Percentiles rank a stretch among this genome's conserved stretches.
Conservation (phyloP, 2,329 filamentous ascomycete genomes). For the Clarireedia homoeocarpa region DNA sequence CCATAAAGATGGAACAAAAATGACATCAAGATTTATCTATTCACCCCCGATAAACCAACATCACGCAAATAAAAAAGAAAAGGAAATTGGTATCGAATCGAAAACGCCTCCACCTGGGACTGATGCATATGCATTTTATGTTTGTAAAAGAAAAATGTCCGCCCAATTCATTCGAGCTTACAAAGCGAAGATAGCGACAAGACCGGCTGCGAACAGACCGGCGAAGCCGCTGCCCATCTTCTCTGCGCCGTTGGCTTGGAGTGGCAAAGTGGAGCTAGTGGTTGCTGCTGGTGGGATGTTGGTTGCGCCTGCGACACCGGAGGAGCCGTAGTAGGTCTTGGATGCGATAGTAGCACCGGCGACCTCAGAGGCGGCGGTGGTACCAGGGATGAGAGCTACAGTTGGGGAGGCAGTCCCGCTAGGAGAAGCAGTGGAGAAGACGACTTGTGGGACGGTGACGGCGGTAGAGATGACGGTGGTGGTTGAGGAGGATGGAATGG, state of each 20-base stretch:
- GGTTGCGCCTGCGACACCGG: slow-evolving; percentile 6
- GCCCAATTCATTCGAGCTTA: slow-evolving; percentile 10
- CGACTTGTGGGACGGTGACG: slow-evolving; percentile 45
- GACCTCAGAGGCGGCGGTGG: slow-evolving; percentile 15
- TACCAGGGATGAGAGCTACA: slow-evolving; percentile 33
- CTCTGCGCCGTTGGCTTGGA: slow-evolving; percentile 30
- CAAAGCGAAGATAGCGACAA: slow-evolving; percentile 23
- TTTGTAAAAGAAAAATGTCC: not conserved
- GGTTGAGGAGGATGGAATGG: slow-evolving; percentile 44
- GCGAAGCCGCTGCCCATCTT: slow-evolving; percentile 21
- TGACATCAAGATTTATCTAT: not conserved
- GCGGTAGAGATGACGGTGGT: slow-evolving; percentile 39
- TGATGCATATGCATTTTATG: not conserved
- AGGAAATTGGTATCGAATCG: slow-evolving; percentile 18
- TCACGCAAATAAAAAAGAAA: not conserved
- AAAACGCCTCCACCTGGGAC: slow-evolving; percentile 12
- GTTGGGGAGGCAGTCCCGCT: slow-evolving; percentile 9
- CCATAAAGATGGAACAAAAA: slow-evolving; percentile 15
- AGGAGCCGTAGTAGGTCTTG: not conserved
- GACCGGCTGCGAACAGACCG: slow-evolving; percentile 19
- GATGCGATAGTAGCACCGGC: slow-evolving; percentile 17
- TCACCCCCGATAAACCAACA: not conserved
- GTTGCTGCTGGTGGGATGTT: slow-evolving; percentile 22
- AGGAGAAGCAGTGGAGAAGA: slow-evolving; percentile 31
- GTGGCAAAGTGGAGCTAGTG: slow-evolving; percentile 30